These are phyloP conservation scores for Cladophialophora exuberans DNA, from an alignment of 2,329 filamentous ascomycete genomes.

Conservation along the genomic window DNA sequence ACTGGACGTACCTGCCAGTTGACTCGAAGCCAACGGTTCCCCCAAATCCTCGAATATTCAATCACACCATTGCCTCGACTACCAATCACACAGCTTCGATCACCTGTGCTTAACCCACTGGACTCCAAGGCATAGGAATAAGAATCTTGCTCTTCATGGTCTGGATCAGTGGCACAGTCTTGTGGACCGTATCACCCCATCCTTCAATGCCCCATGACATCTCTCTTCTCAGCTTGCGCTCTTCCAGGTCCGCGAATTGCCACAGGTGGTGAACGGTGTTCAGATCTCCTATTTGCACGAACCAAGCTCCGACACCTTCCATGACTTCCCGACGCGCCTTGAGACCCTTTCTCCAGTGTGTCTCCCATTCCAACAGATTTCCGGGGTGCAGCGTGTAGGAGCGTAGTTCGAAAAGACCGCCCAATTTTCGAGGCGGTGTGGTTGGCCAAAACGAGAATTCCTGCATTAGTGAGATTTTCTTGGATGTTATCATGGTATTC, in stretches of 20 bases:
- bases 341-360: conserved; percentile 91
- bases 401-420: conserved; percentile 91
- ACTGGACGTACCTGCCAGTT: no score
- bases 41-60: neutral
- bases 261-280: conserved; percentile 98
- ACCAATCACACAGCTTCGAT: no score
- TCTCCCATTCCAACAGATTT: conserved; percentile 97
- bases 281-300: conserved; percentile 94
- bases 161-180: conserved; percentile 96
- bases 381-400: conserved; percentile 96
- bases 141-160: conserved; percentile 93
- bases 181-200: conserved; percentile 97
- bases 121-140: conserved; percentile 95
- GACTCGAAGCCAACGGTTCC: neutral
- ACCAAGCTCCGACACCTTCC: conserved; percentile 98
- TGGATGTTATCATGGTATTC: conserved; percentile 79
- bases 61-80: neutral
- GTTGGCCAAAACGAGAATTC: conserved; percentile 99
- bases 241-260: conserved; percentile 97
- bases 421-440: conserved; percentile 82
- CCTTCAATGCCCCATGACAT: conserved; percentile 94
- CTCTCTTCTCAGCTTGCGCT: conserved; percentile 85
- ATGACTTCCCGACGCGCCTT: conserved; percentile 93
- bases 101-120: conserved; percentile 70
- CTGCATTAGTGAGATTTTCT: conserved; percentile 93